A percentile compares a stretch with the other conserved stretches of the same genome.
phyloP scores from a whole-genome alignment of 768 basidiomycete genomes.

The Russula earlei region DNA sequence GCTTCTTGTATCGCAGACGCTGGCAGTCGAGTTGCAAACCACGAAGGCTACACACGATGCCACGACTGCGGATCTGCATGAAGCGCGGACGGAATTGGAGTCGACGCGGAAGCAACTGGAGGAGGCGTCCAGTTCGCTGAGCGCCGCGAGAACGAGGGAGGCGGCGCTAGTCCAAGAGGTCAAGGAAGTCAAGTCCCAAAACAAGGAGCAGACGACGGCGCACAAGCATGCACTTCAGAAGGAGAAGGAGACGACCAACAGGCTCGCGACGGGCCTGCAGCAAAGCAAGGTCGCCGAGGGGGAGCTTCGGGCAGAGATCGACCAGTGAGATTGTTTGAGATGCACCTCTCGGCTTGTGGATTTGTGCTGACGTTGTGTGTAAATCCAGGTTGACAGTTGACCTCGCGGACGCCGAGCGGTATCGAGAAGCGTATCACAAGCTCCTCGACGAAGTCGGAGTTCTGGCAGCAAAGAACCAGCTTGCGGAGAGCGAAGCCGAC shows the following conservation, averaged over 20 bases:
- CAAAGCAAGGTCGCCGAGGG: slow-evolving; percentile 58
- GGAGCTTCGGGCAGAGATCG: slow-evolving; percentile 56
- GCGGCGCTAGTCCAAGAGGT: slow-evolving; percentile 25
- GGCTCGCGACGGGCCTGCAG: slow-evolving; percentile 41
- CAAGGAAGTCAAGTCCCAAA: slow-evolving; percentile 23
- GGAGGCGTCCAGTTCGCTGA: slow-evolving; percentile 19
- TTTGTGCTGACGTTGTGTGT: not conserved
- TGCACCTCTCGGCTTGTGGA: not conserved
- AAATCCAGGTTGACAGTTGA: slow-evolving; percentile 37
- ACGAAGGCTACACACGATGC: slow-evolving; percentile 35
- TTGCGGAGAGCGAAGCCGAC: slow-evolving; percentile 73
- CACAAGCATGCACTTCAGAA: slow-evolving; percentile 23
- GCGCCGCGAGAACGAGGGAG: slow-evolving; percentile 18
- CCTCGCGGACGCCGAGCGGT: slow-evolving; percentile 50
- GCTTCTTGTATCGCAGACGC: slow-evolving; percentile 17
- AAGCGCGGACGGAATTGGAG: slow-evolving; percentile 20
- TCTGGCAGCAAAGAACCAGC: slow-evolving; percentile 57
- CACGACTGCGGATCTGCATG: slow-evolving; percentile 34
- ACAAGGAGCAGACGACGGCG: slow-evolving; percentile 27
- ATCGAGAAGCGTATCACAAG: slow-evolving; percentile 61
- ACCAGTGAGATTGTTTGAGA: slow-evolving; percentile 37
- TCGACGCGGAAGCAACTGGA: slow-evolving; percentile 20
- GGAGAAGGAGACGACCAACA: slow-evolving; percentile 34
- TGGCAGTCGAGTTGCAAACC: slow-evolving; percentile 32
- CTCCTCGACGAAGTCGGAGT: slow-evolving; percentile 55